Evolutionary conservation across 805 yeast species (phyloP).

Genomic region (Candida montana): DNA sequence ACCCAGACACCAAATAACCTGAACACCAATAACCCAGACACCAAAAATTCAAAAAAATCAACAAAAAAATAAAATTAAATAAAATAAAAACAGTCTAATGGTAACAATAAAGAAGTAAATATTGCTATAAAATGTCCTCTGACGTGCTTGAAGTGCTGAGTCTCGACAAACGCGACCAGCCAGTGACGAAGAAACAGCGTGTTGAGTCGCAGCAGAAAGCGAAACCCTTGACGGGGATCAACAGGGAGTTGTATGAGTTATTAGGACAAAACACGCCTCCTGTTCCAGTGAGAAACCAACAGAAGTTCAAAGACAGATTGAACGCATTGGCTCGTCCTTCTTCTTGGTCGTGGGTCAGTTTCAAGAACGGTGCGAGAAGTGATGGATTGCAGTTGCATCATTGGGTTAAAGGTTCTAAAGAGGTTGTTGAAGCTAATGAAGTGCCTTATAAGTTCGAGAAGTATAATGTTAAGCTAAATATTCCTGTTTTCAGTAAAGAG

Average conservation of each 20-base stretch:
- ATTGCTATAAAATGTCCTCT: conserved; percentile 32
- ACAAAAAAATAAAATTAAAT: too few relatives aligned
- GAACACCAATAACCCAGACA: too few relatives aligned
- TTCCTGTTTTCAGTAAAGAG: conserved; percentile 63
- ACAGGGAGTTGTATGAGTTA: conserved; percentile 80
- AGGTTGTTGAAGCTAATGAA: conserved; percentile 21
- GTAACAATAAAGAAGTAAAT: too few relatives aligned
- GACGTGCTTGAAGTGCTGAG: conserved; percentile 77
- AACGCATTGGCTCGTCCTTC: conserved; percentile 58
- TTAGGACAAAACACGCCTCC: conserved; percentile 94
- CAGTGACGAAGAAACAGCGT: conserved; percentile 31
- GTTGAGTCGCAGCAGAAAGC: conserved; percentile 9
- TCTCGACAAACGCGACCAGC: conserved; percentile 37
- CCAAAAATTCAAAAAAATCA: too few relatives aligned
- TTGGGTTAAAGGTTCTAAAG: conserved; percentile 78
- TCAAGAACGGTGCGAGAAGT: conserved; percentile 47
- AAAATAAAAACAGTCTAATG: too few relatives aligned
- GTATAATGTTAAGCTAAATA: conserved; percentile 60
- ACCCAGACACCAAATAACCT: conserved; percentile 4
- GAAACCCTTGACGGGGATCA: conserved; percentile 59
- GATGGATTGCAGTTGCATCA: conserved; percentile 58
- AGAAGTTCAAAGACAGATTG: conserved; percentile 58
- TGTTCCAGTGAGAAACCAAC: conserved; percentile 46
- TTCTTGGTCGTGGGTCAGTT: conserved; percentile 74
- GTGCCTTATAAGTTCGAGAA: conserved; percentile 66